Base-by-base conservation (phyloP, 495 filamentous ascomycete genomes). In the Annulohypoxylon nitens region DNA sequence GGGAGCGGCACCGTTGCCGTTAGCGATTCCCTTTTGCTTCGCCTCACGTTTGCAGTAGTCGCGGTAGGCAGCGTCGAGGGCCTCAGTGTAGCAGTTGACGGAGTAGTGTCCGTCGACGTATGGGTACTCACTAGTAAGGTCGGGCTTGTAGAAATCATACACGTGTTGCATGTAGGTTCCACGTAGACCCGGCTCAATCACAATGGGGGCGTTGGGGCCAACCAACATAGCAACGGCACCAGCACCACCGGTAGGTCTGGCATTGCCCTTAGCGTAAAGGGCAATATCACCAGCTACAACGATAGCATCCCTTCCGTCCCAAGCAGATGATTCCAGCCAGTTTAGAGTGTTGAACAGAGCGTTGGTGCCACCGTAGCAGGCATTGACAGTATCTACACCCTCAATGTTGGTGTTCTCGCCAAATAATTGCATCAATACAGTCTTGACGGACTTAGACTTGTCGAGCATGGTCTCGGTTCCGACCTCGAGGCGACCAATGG, bases 401-500 rank as follows among this genome's bases (percentile, higher is more conserved):
- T 98, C 97, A 51, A 99, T 86, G 85, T 97, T 97, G 86, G 90
- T 94, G 78, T 91, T 91, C 54, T 90, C 86, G 78, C 91, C 88
- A 76, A 99, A 97, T 30, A 99, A 88, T 85, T 98, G 96, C 96
- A 99, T 99, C 71, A 98, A 84, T 58, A 99, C 95, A n/a, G 95
- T 93, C 89, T 99, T 99, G 87, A 99, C 96, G 30, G 97, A 98
- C 88, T 99, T 99, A 75, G 96, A 98, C 88, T 99, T 99, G 88
- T 99, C 96, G 78, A 99, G 88, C 45, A 99, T 88, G 59, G 96
- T 99, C 90, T 99, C 96, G 60, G 96, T 99, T 78, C 96, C 96
- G 74, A 99, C 96, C 84, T 99, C 96, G 75, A 99, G 88, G 71
- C 96, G 92, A 63, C 96, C 96, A 78, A 99, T 93, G 66, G 91